Evolutionary conservation across 225 moss, liverwort and hornwort genomes (phyloP), one percentile per base, ranked within the genome.

Genomic region (Anthoceros angustus): DNA sequence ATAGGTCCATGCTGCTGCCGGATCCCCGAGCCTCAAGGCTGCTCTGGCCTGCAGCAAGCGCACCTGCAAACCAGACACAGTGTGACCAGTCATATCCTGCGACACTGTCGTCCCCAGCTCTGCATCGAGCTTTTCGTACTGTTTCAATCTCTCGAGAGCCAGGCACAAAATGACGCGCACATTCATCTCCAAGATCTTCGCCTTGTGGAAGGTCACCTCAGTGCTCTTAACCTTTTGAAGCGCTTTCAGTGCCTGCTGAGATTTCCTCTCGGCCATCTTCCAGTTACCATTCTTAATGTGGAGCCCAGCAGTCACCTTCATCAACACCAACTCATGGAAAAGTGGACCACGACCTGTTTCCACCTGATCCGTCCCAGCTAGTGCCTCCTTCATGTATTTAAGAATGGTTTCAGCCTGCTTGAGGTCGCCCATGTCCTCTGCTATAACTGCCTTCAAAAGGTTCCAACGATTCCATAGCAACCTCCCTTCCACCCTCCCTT

Each of bases 41-140:
- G 49, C 49, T 50, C 4, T 50, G 49, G 49, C 49, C 49, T 50
- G 49, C 49, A 50, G 49, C 49, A 50, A 50, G 49, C 49, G 49
- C 49, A 50, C 6, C 49, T 5, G 5, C 14, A 20, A 5, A 14
- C 8, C 8, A 12, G 8, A 12, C 12, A 7, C 43, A 43, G 8
- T 43, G 43, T 12, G 8, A 8, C 8, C 43, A 43, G 43, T 8
- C 9, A 7, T 12, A 43, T 43, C 43, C 43, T 43, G 9, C 43
- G 43, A 43, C 43, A 43, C 43, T 43, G 43, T 12, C 43, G 43
- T 12, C 43, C 12, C 43, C 43, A 43, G 43, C 49, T 50, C 49
- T 50, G 49, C 49, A 50, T 50, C 49, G 8, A 8, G 14, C 49
- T 50, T 11, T 50, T 50, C 6, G 49, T 50, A 20, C 49, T 11